Percentiles rank a stretch among this genome's conserved stretches.
Conservation (phyloP, 2,329 filamentous ascomycete genomes). For the Drechslera avenae region DNA sequence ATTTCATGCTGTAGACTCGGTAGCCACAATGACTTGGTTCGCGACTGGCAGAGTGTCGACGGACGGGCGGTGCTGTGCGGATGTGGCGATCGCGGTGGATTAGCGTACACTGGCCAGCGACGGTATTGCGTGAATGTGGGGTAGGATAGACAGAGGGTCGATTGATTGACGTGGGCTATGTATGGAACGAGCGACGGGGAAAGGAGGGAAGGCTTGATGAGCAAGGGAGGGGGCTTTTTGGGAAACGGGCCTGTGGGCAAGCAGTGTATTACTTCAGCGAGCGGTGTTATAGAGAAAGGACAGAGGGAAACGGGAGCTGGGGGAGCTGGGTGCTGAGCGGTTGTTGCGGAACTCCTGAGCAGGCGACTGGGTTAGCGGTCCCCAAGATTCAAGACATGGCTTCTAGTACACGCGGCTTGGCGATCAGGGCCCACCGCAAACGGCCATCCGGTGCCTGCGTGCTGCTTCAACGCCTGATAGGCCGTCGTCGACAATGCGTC, state of each 20-base stretch:
- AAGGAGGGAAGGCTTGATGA: constrained; percentile 19
- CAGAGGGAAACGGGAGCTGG: constrained; percentile 8
- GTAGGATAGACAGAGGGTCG: constrained; percentile 12
- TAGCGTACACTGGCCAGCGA: background rate
- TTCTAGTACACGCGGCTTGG: constrained; percentile 15
- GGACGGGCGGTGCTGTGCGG: constrained; percentile 5
- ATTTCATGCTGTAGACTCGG: constrained; percentile 40
- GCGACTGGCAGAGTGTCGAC: constrained; percentile 13
- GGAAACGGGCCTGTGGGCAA: too few species aligned
- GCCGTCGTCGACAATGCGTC: constrained; percentile 6
- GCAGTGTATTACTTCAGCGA: constrained; percentile 12
- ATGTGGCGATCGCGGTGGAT: background rate
- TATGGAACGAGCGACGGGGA: constrained; percentile 39
- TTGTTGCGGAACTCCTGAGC: constrained; percentile 18
- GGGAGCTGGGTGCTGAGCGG: constrained; percentile 14
- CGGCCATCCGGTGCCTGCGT: constrained; percentile 4
- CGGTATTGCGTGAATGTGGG: constrained; percentile 7
- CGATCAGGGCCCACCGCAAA: constrained; percentile 13
- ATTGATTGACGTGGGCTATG: constrained; percentile 27
- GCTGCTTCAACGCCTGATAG: constrained; percentile 17
- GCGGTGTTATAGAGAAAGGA: constrained; percentile 13
- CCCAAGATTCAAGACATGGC: constrained; percentile 13
- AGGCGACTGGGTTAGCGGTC: constrained; percentile 7
- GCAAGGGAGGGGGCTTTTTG: constrained; percentile 1
- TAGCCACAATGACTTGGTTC: constrained; percentile 8